Evolutionary conservation across 257 asterid species (phyloP), one percentile per base, ranked within the genome.

Genomic region (Ligustrum vulgare): DNA sequence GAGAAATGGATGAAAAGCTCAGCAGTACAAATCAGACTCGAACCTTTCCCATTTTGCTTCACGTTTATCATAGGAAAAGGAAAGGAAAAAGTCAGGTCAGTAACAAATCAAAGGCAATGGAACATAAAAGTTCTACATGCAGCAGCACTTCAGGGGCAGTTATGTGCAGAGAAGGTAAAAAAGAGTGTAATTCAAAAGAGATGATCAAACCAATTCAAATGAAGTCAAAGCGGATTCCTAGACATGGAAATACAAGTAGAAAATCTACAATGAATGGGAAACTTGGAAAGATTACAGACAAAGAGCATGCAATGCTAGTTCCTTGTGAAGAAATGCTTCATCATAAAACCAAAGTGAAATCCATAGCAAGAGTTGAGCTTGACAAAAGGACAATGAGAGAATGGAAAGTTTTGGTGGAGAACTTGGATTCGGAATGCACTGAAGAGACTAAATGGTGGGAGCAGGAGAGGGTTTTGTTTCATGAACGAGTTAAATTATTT

Each of bases 401-500:
- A 22, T 32, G 70, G 23, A 37, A 35, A 36, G 31, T 32, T 10
- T 54, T 34, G 51, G 64, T 33, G 56, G 68, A 16, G 4, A 35
- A 56, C 13, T 4, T 34, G 8, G 75, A 49, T 34, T 49, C 6
- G 10, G 15, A 28, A 8, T 22, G 18, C 41, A 31, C 6, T 32
- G 47, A 47, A 49, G 66, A 71, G 51, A 18, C 28, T 54, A 41
- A 74, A 34, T 25, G 65, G 64, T 25, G 47, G 65, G 54, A 66
- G 20, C 51, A 75, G 8, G 73, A 66, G 74, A 75, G 39, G 13
- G 18, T 31, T 47, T 31, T 12, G 22, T 47, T 67, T 25, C 16
- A 4, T 4, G 51, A 75, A 41, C 58, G 69, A 5, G 79, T 67
- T 4, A 54, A 51, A 68, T 68, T 67, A 32, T 75, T 75, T 63